A percentile compares a stretch with the other conserved stretches of the same genome.
Conservation (phyloP, 208 protist species). For the Leishmania major region DNA sequence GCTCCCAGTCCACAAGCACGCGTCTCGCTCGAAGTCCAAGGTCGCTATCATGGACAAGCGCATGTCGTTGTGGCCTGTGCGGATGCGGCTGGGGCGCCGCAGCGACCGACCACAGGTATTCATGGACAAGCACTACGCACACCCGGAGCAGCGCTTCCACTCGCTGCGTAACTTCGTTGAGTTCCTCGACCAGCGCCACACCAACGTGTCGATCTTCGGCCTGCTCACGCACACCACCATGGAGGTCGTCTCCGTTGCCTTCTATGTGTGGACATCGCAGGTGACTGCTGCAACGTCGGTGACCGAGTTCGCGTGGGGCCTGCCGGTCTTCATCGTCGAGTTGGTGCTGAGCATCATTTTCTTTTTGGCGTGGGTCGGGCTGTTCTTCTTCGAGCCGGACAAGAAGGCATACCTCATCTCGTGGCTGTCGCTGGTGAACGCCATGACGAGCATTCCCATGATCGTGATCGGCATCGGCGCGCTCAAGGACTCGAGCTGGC, state of each 20-base stretch:
- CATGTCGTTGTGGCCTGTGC: slow-evolving; percentile 5
- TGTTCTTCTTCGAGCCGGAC: slow-evolving; percentile 73
- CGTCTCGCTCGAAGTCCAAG: background rate
- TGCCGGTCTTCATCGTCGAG: slow-evolving; percentile 58
- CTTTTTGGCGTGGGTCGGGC: slow-evolving; percentile 60
- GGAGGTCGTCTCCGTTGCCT: slow-evolving; percentile 58
- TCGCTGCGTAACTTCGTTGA: slow-evolving; percentile 68
- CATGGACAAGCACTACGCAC: slow-evolving; percentile 46
- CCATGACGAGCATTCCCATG: slow-evolving; percentile 82
- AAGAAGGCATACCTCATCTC: slow-evolving; percentile 68
- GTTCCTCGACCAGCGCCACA: slow-evolving; percentile 68
- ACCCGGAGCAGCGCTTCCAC: slow-evolving; percentile 32
- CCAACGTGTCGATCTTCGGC: slow-evolving; percentile 58
- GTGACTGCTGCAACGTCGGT: slow-evolving; percentile 29
- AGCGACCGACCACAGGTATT: slow-evolving; percentile 22
- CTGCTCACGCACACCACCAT: slow-evolving; percentile 59
- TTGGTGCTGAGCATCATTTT: slow-evolving; percentile 80
- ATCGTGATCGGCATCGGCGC: slow-evolving; percentile 68
- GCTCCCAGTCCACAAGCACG: background rate
- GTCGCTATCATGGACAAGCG: background rate
- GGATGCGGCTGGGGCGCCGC: slow-evolving; percentile 21
- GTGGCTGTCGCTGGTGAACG: slow-evolving; percentile 68
- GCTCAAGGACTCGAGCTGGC: slow-evolving; percentile 46
- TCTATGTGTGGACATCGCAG: slow-evolving; percentile 79
- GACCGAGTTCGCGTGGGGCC: slow-evolving; percentile 55